These are phyloP conservation scores for Capsicum pubescens DNA, from an alignment of 257 asterid species.

Conservation along the genomic window DNA sequence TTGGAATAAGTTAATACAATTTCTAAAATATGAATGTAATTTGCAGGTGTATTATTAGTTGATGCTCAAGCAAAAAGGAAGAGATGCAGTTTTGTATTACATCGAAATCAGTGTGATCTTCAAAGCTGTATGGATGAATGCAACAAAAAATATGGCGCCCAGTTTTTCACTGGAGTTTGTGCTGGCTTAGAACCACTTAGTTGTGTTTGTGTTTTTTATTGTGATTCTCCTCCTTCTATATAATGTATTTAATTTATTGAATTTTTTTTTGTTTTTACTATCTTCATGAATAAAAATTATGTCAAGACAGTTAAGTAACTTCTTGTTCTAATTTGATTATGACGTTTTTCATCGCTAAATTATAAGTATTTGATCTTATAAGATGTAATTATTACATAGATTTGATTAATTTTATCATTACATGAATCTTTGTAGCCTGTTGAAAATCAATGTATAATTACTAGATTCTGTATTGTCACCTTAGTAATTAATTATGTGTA, in stretches of 20 bases:
- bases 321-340: not conserved
- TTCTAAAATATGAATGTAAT: not conserved
- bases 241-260: not conserved
- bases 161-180: constrained; percentile 14
- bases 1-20: too few relatives aligned
- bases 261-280: not conserved
- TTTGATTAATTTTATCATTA: too few relatives aligned
- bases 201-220: not conserved
- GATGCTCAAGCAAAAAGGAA: not conserved
- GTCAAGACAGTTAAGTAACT: too few relatives aligned
- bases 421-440: not conserved
- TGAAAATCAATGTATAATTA: too few relatives aligned
- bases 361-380: too few relatives aligned
- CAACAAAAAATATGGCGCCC: not conserved
- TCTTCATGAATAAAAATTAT: not conserved
- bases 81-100: not conserved
- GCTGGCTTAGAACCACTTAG: not conserved
- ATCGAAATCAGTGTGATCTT: not conserved
- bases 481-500: too few relatives aligned
- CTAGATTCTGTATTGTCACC: too few relatives aligned
- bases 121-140: constrained; percentile 9
- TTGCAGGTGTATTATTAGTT: constrained; percentile 8
- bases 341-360: too few relatives aligned
- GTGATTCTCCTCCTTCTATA: not conserved
- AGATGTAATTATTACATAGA: too few relatives aligned